Percentiles rank a stretch among this genome's conserved stretches.
phyloP scores from a whole-genome alignment of 805 yeast species.

The Yarrowia sp. region DNA sequence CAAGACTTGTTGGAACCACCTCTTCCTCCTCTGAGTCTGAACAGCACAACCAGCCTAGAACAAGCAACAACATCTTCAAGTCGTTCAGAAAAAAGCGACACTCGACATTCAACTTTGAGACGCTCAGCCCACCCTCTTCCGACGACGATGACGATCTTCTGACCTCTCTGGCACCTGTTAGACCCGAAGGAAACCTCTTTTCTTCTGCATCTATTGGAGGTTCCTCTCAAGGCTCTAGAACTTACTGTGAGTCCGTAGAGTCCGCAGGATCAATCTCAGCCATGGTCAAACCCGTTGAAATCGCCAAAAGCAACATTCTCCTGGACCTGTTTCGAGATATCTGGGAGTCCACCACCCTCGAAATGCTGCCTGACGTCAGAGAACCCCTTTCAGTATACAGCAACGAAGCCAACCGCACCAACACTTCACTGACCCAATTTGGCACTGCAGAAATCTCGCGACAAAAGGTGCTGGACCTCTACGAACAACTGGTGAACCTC shows the following conservation, averaged over 20 bases:
- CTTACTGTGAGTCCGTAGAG: conserved; percentile 10
- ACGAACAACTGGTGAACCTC: conserved; percentile 31
- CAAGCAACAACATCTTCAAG: conserved; percentile 24
- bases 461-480: conserved; percentile 17
- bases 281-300: conserved; percentile 13
- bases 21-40: conserved; percentile 6
- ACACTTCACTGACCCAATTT: neutral
- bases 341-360: conserved; percentile 2
- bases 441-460: conserved; percentile 8
- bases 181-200: neutral
- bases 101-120: conserved; percentile 13
- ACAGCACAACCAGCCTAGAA: conserved; percentile 3
- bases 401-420: neutral
- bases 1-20: neutral
- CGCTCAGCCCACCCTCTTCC: conserved; percentile 13
- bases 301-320: conserved; percentile 15
- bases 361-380: conserved; percentile 6
- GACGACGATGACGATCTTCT: conserved; percentile 27
- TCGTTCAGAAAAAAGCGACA: conserved; percentile 25
- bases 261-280: neutral
- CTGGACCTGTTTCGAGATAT: conserved; percentile 12
- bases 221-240: conserved; percentile 13
- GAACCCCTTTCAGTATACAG: neutral
- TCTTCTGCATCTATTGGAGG: conserved; percentile 3
- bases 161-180: neutral